Evolutionary conservation across 163 green algal species (phyloP).

Genomic region (Chlorella variabilis): DNA sequence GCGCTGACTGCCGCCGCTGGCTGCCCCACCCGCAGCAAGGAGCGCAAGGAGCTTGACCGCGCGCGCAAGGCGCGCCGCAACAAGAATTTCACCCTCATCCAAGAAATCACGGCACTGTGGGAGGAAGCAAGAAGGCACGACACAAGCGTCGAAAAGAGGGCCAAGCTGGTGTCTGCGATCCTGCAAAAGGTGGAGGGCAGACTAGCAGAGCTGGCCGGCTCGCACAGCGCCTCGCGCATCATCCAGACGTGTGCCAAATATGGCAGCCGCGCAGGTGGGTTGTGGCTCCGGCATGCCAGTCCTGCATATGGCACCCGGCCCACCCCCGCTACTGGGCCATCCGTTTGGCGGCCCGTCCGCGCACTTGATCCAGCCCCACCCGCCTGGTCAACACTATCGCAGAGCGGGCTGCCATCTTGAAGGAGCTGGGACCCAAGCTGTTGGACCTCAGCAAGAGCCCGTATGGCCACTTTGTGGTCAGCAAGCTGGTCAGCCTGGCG

Average conservation of each 20-base stretch:
- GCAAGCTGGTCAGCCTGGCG: constrained; percentile 81
- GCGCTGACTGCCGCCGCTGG: not conserved
- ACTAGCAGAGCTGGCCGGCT: constrained; percentile 76
- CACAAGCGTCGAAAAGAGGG: constrained; percentile 50
- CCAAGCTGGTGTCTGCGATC: constrained; percentile 66
- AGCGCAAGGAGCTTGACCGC: constrained; percentile 59
- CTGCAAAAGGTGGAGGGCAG: constrained; percentile 71
- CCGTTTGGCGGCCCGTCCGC: too few relatives aligned
- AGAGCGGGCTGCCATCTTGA: constrained; percentile 58
- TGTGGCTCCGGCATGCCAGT: too few relatives aligned
- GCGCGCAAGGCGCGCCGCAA: constrained; percentile 63
- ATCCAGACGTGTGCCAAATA: constrained; percentile 88
- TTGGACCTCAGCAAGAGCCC: constrained; percentile 68
- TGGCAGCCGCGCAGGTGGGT: constrained; percentile 56
- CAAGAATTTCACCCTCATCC: constrained; percentile 74
- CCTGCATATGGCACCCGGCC: too few relatives aligned
- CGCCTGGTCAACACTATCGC: not conserved
- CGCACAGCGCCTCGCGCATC: constrained; percentile 84
- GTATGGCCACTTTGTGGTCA: constrained; percentile 87
- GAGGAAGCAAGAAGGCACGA: constrained; percentile 77
- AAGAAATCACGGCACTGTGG: constrained; percentile 57
- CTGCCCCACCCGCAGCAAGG: constrained; percentile 39
- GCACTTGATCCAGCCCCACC: too few relatives aligned
- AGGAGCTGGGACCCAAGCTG: constrained; percentile 74
- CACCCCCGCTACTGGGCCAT: too few relatives aligned